Evolutionary conservation across 169 alveolate species (phyloP).

Genomic region (Babesia bigemina): DNA sequence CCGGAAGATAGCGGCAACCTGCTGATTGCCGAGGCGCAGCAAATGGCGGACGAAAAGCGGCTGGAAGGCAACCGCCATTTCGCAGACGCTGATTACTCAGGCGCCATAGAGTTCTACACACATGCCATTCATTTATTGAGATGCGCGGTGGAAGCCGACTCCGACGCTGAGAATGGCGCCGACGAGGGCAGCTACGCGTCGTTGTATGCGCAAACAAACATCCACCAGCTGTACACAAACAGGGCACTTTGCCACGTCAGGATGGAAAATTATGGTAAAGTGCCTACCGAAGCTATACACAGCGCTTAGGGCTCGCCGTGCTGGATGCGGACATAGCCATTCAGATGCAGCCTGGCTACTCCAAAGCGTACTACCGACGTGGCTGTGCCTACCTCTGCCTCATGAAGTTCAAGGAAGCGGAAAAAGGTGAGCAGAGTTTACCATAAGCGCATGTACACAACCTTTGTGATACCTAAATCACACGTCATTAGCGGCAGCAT

Average conservation of each 20-base stretch:
- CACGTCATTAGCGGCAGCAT: conserved; percentile 45
- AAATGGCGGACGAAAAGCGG: conserved; percentile 50
- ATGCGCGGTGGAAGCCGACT: conserved; percentile 17
- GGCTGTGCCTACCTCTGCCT: conserved; percentile 94
- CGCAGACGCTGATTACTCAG: conserved; percentile 29
- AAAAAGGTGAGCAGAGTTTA: conserved; percentile 84
- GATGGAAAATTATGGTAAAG: conserved; percentile 92
- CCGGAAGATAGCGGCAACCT: conserved; percentile 1
- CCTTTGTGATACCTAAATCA: conserved; percentile 75
- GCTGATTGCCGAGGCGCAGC: conserved; percentile 30
- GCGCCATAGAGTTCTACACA: conserved; percentile 51
- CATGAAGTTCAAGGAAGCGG: conserved; percentile 90
- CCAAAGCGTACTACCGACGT: conserved; percentile 96
- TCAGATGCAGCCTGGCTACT: conserved; percentile 87
- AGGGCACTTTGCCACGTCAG: conserved; percentile 91
- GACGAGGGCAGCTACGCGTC: neutral
- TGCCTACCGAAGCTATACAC: neutral
- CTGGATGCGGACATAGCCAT: conserved; percentile 94
- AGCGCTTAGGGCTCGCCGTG: conserved; percentile 89
- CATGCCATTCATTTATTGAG: conserved; percentile 26
- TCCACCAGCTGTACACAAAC: conserved; percentile 87
- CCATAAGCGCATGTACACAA: conserved; percentile 56
- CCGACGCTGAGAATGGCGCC: neutral
- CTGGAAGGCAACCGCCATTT: conserved; percentile 59
- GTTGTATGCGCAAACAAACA: conserved; percentile 53